Conservation (phyloP, 805 yeast species). For the Peterozyma toletana region DNA sequence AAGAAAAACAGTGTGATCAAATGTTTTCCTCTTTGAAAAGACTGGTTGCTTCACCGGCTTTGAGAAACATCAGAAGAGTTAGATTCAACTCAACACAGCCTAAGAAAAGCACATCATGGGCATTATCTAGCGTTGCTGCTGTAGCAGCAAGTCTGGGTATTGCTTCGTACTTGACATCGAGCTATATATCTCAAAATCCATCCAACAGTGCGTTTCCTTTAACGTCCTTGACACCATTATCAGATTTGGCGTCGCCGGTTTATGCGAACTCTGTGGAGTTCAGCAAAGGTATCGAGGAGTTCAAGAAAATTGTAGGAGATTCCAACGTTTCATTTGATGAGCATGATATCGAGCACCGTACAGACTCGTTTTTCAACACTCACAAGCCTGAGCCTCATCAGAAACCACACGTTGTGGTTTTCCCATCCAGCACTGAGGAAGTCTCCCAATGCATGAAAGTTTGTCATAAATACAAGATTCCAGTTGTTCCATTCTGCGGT, state of each 20-base stretch:
- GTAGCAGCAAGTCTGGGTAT: not conserved
- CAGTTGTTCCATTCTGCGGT: conserved; percentile 60
- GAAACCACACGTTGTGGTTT: conserved; percentile 45
- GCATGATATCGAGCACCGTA: conserved; percentile 42
- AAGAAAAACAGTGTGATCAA: too few relatives aligned
- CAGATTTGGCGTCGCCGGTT: conserved; percentile 25
- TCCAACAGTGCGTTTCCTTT: conserved; percentile 6
- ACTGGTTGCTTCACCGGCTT: too few relatives aligned
- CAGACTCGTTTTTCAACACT: conserved; percentile 61
- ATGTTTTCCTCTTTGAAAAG: too few relatives aligned
- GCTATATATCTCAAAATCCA: not conserved
- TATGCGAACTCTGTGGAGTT: conserved; percentile 43
- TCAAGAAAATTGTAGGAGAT: conserved; percentile 39
- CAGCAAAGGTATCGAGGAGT: conserved; percentile 35
- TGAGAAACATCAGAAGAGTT: too few relatives aligned
- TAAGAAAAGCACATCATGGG: too few relatives aligned
- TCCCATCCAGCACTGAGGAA: conserved; percentile 51
- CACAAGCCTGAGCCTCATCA: conserved; percentile 58
- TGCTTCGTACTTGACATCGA: not conserved
- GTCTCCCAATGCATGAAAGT: conserved; percentile 50
- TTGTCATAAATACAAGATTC: conserved; percentile 46
- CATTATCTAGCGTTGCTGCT: too few relatives aligned
- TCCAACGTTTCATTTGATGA: conserved; percentile 32
- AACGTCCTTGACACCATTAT: conserved; percentile 9
- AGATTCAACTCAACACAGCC: too few relatives aligned